Evolutionary conservation across 2,329 filamentous ascomycete species (phyloP).

Genomic region (Aspergillus ochraceoroseus): DNA sequence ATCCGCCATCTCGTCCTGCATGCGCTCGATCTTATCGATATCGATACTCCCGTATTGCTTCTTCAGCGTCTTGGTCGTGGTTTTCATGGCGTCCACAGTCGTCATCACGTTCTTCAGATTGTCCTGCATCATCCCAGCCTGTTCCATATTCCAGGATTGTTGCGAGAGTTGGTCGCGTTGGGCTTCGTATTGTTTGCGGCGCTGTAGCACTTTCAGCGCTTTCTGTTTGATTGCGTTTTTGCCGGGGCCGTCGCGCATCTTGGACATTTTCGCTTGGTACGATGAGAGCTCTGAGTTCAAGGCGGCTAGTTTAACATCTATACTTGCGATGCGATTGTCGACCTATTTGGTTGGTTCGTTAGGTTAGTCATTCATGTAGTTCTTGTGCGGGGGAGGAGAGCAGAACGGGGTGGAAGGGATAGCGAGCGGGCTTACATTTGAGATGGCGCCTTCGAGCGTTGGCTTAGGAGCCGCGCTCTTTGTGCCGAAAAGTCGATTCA

Average conservation of each 20-base stretch:
- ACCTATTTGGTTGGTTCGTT: constrained; percentile 46
- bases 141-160: constrained; percentile 99
- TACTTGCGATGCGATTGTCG: constrained; percentile 73
- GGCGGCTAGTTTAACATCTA: constrained; percentile 91
- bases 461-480: constrained; percentile 86
- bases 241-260: constrained; percentile 93
- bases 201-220: constrained; percentile 87
- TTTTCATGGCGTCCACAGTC: constrained; percentile 95
- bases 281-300: constrained; percentile 84
- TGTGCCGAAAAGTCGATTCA: constrained; percentile 95
- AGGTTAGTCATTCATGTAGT: constrained; percentile 7
- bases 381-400: not conserved
- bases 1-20: constrained; percentile 99
- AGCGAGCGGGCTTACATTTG: constrained; percentile 55
- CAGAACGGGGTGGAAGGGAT: constrained; percentile 13
- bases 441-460: constrained; percentile 75
- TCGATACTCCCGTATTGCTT: constrained; percentile 97
- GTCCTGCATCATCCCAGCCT: constrained; percentile 96
- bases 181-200: constrained; percentile 87
- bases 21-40: constrained; percentile 91
- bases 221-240: constrained; percentile 92
- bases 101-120: constrained; percentile 98
- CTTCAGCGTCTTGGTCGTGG: constrained; percentile 84
- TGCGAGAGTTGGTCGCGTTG: constrained; percentile 90
- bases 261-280: constrained; percentile 80